A percentile compares a stretch with the other conserved stretches of the same genome.
These are phyloP conservation scores for Paraphaeosphaeria sporulosa DNA, from an alignment of 2,329 filamentous ascomycete genomes.

Conservation along the genomic window DNA sequence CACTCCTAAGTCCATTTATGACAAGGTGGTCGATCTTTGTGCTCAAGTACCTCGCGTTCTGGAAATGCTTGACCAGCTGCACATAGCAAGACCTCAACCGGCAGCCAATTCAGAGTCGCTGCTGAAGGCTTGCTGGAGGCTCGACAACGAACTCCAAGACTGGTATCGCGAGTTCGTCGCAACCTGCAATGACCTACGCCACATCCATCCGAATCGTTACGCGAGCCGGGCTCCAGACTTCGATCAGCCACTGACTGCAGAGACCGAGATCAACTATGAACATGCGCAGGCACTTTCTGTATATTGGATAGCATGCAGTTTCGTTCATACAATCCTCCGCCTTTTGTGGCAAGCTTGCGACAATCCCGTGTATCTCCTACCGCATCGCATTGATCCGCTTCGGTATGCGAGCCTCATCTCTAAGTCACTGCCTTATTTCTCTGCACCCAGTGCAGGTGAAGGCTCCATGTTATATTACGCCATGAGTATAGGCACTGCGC, in stretches of 20 bases:
- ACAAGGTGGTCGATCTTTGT: no score
- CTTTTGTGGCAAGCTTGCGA: constrained; percentile 2
- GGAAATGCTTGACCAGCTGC: no score
- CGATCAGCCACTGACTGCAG: not conserved
- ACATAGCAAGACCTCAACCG: no score
- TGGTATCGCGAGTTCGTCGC: no score
- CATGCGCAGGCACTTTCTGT: constrained; percentile 9
- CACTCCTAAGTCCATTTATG: no score
- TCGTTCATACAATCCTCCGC: constrained; percentile 3
- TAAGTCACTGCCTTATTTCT: constrained; percentile 6
- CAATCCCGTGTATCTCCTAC: constrained; percentile 1
- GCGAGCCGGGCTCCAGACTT: not conserved
- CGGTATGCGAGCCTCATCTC: constrained; percentile 8
- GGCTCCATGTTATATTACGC: constrained; percentile 4
- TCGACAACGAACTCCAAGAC: no score
- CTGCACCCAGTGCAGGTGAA: constrained; percentile 1
- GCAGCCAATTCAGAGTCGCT: no score
- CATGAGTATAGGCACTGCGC: not conserved
- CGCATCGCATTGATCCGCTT: constrained; percentile 6
- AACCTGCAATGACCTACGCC: not conserved
- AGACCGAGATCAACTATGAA: not conserved
- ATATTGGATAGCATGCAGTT: constrained; percentile 8
- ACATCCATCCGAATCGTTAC: not conserved
- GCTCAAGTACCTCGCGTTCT: no score
- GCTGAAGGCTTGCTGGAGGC: no score